Evolutionary conservation across 768 basidiomycete genomes (phyloP), one percentile per base, ranked within the genome.

Genomic region (Pisolithus tinctorius): DNA sequence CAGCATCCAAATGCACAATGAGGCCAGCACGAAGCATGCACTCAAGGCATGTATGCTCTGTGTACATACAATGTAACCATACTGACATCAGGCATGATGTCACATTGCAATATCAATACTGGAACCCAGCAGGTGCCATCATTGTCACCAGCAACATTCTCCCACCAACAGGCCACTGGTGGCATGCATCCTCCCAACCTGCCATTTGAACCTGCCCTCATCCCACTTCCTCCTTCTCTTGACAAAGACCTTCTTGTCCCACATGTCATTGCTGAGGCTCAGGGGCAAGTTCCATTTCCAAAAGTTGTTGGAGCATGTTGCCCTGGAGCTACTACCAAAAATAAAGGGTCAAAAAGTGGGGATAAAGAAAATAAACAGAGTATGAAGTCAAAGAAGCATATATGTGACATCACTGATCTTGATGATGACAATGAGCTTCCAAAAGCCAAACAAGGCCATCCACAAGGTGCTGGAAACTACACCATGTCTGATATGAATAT

Each of bases 401-500:
- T 3, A 9, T 17, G 8, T 14, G 14, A 16, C 16, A 44, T 37
- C 4, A 45, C 31, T 16, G 27, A 30, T 4, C 34, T 40, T 4
- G 45, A 51, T 9, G n/a, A 51, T 25, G 45, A 20, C 20, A 20
- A 51, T 4, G 36, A 51, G 2, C 9, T 30, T 31, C 13, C 14
- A n/a, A 51, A 46, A 17, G n/a, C n/a, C 7, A 51, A 45, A 20
- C 6, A 4, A 4, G 50, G 50, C 3, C 16, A n/a, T 6, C 50
- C 50, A 8, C 45, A 45, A 26, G 50, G 50, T 0, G 36, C 45
- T 8, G 45, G 39, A 31, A 51, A 51, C 26, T 51, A 51, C 29
- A 34, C 50, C 4, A 11, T 17, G 2, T 2, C 23, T 36, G 50
- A 51, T n/a, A 40, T 4, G 0, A 46, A 14, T 27, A 16, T 3